Evolutionary conservation across 2,329 filamentous ascomycete species (phyloP), one percentile per base, ranked within the genome.

Genomic region (Neonectria magnoliae): DNA sequence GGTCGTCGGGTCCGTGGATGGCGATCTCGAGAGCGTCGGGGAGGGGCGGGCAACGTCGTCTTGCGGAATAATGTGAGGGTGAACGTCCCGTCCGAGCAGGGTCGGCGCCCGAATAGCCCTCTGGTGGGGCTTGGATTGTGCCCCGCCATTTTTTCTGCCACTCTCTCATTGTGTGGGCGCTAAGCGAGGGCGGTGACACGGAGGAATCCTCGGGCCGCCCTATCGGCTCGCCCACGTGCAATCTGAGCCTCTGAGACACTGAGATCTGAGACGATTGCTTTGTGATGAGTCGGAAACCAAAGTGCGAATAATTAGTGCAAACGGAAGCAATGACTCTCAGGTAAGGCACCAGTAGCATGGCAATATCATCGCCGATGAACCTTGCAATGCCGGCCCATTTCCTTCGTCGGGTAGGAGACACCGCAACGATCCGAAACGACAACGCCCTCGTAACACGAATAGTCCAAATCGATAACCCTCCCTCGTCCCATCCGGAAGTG

Each of bases 111-210:
- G 74, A 78, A 77, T 78, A 80, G 76, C 78, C 78, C 78, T 80
- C 71, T 74, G 73, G 78, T 78, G 78, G 78, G 78, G 77, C 73
- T 57, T 57, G 58, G 62, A 69, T 64, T 64, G 58, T 67, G 55
- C 57, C 77, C 77, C 77, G 78, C 78, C 76, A 75, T 77, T 72
- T 76, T 80, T 80, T 80, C 77, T 78, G 75, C 74, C 78, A 65
- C 68, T 52, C 63, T 65, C 63, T 65, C 57, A 67, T 72, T 77
- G 74, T 80, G 79, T 80, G 79, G 77, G 77, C 74, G 76, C 75
- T 81, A 82, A 79, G 76, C 78, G 78, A 80, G 77, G 73, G 76
- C 78, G 77, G 73, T 81, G 76, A 78, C 73, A 66, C 60, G 64
- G 59, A 63, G 59, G 55, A 69, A 69, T 57, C 25, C 14, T 53